A percentile compares a stretch with the other conserved stretches of the same genome.
Evolutionary conservation across 306 rosid species (phyloP).

Genomic region (Castanea crenata): DNA sequence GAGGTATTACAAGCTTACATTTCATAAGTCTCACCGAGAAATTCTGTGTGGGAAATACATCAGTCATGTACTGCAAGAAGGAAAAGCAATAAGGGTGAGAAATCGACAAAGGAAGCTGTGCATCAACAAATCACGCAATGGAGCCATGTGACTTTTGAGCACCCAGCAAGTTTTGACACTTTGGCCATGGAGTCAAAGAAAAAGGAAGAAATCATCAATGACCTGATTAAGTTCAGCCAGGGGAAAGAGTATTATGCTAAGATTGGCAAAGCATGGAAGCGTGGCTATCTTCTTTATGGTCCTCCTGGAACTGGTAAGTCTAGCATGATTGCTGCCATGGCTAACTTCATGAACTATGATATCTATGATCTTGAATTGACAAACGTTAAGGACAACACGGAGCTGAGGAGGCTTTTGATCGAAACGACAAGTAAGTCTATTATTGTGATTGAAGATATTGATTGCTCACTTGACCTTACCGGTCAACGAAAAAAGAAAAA

Average conservation of each 20-base stretch:
- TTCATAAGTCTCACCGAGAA: slow-evolving; percentile 29
- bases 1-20: slow-evolving; percentile 34
- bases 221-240: too few species aligned
- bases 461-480: slow-evolving; percentile 49
- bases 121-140: too few species aligned
- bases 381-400: slow-evolving; percentile 30
- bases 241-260: slow-evolving; percentile 35
- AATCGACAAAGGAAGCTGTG: too few species aligned
- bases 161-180: too few species aligned
- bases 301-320: too few species aligned
- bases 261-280: slow-evolving; percentile 45
- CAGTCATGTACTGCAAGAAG: too few species aligned
- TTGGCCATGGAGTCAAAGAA: too few species aligned
- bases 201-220: too few species aligned
- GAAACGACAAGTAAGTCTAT: slow-evolving; percentile 39
- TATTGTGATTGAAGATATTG: slow-evolving; percentile 42
- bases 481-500: background rate
- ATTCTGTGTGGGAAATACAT: slow-evolving; percentile 10
- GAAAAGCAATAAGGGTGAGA: too few species aligned
- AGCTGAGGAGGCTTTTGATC: slow-evolving; percentile 32
- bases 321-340: too few species aligned
- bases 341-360: slow-evolving; percentile 1
- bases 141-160: too few species aligned
- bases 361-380: slow-evolving; percentile 48
- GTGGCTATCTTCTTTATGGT: slow-evolving; percentile 33